Base-by-base conservation (phyloP, 208 protist genomes). In the Acanthamoeba lenticulata region DNA sequence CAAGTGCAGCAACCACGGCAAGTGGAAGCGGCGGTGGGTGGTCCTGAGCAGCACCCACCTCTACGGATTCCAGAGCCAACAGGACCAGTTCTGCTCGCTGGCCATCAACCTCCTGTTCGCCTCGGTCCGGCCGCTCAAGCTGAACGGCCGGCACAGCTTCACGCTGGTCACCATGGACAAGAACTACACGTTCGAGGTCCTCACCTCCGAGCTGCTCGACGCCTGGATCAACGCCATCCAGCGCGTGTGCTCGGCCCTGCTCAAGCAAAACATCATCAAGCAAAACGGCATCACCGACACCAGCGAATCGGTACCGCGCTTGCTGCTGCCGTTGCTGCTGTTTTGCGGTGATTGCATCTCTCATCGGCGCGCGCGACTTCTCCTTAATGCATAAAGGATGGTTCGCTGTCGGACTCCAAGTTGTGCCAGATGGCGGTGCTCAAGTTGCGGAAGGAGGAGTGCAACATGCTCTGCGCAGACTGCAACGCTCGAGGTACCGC, bases 111-210 rank as follows among this genome's bases (percentile, higher is more conserved):
- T 92, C 38, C 32, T 92, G 55, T 92, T 92, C 24, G 34, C 86
- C 29, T 92, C 86, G 0, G 55, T 92, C 9, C 67, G 38, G 29
- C 86, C 62, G 0, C 62, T 92, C 57, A 72, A 92, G 34, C 67
- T 92, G 86, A 7, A 36, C 34, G 9, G 0, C 29, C 67, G 86
- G 57, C 86, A 92, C 45, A 55, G 86, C 24, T 92, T 92, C 42
- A 55, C 67, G 62, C n/a, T 92, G 55, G 45, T 92, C 40, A 92
- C 86, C 21, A 92, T 92, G 86, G 86, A 92, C 62, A 92, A 92
- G 86, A 92, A 92, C 45, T 92, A 92, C 29, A 55, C 86, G 13
- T 92, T 92, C 29, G 86, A 92, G 27, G 86, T 74, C 55, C 32
- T 65, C 45, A 92, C 55, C 3, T 19, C 21, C 2, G 86, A 92